Base-by-base conservation (phyloP, 495 filamentous ascomycete species). In the Penicillium bovifimosum region DNA sequence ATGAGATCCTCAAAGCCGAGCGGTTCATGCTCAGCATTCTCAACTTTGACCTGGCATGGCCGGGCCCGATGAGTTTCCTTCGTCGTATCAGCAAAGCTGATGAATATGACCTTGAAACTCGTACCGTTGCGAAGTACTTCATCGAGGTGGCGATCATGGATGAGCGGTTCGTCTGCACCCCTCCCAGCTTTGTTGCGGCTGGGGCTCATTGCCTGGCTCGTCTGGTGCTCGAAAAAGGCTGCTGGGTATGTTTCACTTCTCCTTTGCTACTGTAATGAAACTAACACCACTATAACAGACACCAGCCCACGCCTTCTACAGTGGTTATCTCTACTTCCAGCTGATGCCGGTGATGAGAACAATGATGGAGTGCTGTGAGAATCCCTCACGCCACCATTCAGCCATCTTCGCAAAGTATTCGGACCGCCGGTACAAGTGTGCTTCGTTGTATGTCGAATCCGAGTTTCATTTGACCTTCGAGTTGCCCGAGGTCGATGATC, bases 121-220 rank as follows among this genome's bases (percentile, higher is more conserved):
- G 93, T 17, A 97, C 95, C 5, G 79, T 98, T 27, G 91, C 93
- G 56, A 98, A 98, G 76, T 98, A 98, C 72, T 96, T 98, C 72
- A 76, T 97, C 42, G 93, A 98, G 66, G 77, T 96, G 36, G 93
- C 90, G 35, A 86, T 97, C 67, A 96, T 98, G 90, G 93, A 97
- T 68, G 93, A 97, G 75, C 86, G 92, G 24, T 97, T 97, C 62
- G 91, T 98, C 36, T 88, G 85, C 40, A 88, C 83, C 64, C 86
- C 88, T 36, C 87, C 93, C 6, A 96, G 91, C 77, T 96, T 86
- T 68, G 70, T 88, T 24, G 86, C 95, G 39, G 93, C 95, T 34
- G 95, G 90, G 10, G 90, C 93, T 35, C 95, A 97, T 67, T 96
- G 90, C 66, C 77, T 97, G 16, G 86, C 93, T n/a, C 84, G 93